Conservation (phyloP, 352 stramenopile species). For the Globisporangium emineosum region DNA sequence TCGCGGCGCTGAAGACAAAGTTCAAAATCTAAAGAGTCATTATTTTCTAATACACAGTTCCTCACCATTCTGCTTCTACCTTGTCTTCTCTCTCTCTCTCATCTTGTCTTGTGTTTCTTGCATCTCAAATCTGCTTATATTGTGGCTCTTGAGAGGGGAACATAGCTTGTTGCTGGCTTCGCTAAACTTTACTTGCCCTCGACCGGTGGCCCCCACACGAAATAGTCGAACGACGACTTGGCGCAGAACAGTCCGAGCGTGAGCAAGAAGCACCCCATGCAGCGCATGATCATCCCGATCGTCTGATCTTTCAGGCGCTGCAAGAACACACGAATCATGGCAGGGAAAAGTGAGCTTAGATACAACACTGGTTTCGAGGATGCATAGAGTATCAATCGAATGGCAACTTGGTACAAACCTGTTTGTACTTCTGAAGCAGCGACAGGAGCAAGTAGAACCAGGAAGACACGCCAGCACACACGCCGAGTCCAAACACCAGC, state of each 20-base stretch:
- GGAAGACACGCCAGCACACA: slow-evolving; percentile 82
- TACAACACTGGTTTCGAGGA: background rate
- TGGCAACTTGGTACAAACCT: slow-evolving; percentile 33
- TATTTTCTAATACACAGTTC: slow-evolving; percentile 17
- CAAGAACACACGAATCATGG: slow-evolving; percentile 2
- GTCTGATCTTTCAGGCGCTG: slow-evolving; percentile 84
- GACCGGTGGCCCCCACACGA: slow-evolving; percentile 37
- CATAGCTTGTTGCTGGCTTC: background rate
- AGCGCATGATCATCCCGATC: slow-evolving; percentile 80
- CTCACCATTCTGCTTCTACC: slow-evolving; percentile 5
- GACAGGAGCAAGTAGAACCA: slow-evolving; percentile 88
- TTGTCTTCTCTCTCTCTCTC: background rate
- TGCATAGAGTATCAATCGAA: background rate
- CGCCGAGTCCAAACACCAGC: slow-evolving; percentile 79
- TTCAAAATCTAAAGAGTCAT: slow-evolving; percentile 16
- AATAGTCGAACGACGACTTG: slow-evolving; percentile 87
- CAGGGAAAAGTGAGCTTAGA: background rate
- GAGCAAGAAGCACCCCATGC: slow-evolving; percentile 81
- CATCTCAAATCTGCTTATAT: slow-evolving; percentile 12
- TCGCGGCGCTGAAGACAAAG: slow-evolving; percentile 12
- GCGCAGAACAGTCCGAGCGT: slow-evolving; percentile 74
- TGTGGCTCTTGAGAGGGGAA: background rate
- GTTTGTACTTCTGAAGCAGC: slow-evolving; percentile 88
- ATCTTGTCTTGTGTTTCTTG: background rate
- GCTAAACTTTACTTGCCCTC: slow-evolving; percentile 30